phyloP scores from a whole-genome alignment of 2,329 filamentous ascomycete genomes.

The Sporothrix phasma region DNA sequence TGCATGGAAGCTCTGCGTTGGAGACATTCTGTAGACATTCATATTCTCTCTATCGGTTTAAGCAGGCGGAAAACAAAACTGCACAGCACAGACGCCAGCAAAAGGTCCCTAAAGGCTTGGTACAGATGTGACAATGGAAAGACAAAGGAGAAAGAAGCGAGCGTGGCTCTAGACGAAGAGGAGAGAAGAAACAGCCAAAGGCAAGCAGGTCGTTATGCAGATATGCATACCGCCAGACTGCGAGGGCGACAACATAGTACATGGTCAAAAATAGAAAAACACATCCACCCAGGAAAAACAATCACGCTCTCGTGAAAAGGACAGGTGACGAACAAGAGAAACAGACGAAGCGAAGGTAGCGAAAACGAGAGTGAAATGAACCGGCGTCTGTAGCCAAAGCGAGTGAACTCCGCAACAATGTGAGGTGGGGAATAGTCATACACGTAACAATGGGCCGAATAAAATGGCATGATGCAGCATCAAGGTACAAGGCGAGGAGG shows the following conservation, averaged over 20 bases:
- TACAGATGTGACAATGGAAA: background rate
- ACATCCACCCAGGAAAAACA: background rate
- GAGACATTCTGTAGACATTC: background rate
- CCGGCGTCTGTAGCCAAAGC: conserved; percentile 1
- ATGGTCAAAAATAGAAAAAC: background rate
- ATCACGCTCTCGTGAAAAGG: background rate
- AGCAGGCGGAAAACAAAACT: background rate
- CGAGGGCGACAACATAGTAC: no score
- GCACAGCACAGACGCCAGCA: background rate
- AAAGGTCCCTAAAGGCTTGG: background rate
- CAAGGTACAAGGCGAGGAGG: background rate
- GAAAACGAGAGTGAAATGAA: background rate
- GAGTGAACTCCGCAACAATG: conserved; percentile 13
- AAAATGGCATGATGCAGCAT: conserved; percentile 2
- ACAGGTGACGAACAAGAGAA: background rate
- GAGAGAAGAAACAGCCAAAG: no score
- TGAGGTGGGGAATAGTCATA: conserved; percentile 17
- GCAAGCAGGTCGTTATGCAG: background rate
- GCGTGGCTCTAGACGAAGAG: background rate
- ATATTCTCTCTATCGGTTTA: background rate
- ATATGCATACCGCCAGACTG: background rate
- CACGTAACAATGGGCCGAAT: conserved; percentile 8
- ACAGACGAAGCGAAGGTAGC: background rate
- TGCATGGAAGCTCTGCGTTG: background rate
- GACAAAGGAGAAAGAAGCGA: background rate